A percentile compares a stretch with the other conserved stretches of the same genome.
These are phyloP conservation scores for Salix koriyanagi DNA, from an alignment of 345 rosid genomes.

Conservation along the genomic window DNA sequence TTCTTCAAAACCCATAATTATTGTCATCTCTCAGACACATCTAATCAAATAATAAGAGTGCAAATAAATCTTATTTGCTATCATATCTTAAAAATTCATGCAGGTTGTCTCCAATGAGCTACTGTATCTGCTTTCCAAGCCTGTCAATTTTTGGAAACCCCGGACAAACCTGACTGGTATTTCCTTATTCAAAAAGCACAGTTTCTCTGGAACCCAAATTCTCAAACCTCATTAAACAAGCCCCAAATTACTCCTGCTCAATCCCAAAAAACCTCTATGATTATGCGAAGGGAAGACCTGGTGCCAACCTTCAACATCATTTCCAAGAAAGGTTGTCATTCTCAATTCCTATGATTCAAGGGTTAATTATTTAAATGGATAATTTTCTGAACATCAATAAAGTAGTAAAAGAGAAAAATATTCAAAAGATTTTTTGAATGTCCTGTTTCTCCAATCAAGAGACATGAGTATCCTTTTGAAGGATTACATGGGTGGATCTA, in stretches of 20 bases:
- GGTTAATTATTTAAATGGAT: neutral
- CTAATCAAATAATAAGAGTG: neutral
- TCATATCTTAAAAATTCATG: neutral
- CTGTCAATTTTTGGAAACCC: neutral
- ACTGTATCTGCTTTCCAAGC: neutral
- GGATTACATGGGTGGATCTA: too few species aligned
- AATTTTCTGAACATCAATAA: too few species aligned
- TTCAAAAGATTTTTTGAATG: too few species aligned
- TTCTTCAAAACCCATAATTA: neutral
- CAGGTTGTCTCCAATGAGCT: neutral
- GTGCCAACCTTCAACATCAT: neutral
- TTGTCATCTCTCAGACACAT: neutral
- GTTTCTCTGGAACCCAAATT: neutral
- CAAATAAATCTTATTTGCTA: neutral
- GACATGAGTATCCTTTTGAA: too few species aligned
- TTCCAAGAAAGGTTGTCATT: neutral
- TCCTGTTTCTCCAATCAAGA: too few species aligned
- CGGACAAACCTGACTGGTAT: neutral
- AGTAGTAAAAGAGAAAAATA: too few species aligned
- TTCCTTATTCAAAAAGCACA: neutral
- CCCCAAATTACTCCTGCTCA: neutral
- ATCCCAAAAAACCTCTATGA: neutral
- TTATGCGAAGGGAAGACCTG: neutral
- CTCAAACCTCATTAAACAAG: neutral
- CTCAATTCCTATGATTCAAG: neutral